Evolutionary conservation across 305 asterid genomes (phyloP), one percentile per base, ranked within the genome.

Genomic region (Fraxinus paxiana): DNA sequence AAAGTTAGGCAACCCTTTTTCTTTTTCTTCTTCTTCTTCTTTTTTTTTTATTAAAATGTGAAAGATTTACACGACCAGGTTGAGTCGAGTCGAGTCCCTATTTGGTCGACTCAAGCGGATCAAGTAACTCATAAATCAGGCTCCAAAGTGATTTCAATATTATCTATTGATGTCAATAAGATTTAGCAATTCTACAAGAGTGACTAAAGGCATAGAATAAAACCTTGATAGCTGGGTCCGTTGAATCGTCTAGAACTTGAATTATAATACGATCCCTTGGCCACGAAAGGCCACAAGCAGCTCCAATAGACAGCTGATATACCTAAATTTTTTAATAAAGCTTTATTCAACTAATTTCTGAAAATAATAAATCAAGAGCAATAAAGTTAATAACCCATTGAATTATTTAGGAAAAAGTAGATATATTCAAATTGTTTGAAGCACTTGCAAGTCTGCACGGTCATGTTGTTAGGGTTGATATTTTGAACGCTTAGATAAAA

Each of bases 171-270:
- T 54, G 12, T 18, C 10, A 54, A 17, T 54, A 6, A 54, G 10
- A 54, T 3, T 17, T 30, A 5, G 24, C 3, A 54, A 6, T 54
- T 54, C 12, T 17, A 54, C 65, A 54, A 54, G 65, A 54, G 6
- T 54, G 65, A 54, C 54, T 43, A 43, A 3, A 43, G 54, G 54
- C 54, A 54, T 61, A 61, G 31, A 61, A 20, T 22, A 61, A 61
- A 48, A 84, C 89, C 89, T 87, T 87, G 67, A 80, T 82, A 30
- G 82, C 33, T 8, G 84, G 85, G 46, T 87, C 88, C 9, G 88
- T 84, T 69, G 88, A 87, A 78, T 87, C 88, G 78, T 87, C 89
- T 65, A 87, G 89, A 72, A 87, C 85, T 83, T 87, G 89, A 77
- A 87, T 79, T 12, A 87, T 80, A 20, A 87, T 76, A 43, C 89